These are phyloP conservation scores for Entelexis paramagnoliae DNA, from an alignment of 1,139 yeast species.

Conservation along the genomic window DNA sequence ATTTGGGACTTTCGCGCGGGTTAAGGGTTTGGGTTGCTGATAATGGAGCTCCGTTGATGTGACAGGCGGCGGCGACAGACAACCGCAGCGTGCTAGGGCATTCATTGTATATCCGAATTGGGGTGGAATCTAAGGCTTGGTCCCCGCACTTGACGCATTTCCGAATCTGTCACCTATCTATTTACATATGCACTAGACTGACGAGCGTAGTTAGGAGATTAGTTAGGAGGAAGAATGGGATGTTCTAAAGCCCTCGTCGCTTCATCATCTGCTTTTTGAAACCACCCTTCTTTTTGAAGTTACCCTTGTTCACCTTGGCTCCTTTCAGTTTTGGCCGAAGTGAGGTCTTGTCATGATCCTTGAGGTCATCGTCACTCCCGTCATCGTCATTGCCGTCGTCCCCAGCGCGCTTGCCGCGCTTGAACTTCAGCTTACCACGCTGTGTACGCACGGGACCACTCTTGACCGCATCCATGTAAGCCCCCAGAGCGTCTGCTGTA, in stretches of 20 bases:
- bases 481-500: constrained; percentile 65
- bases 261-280: constrained; percentile 18
- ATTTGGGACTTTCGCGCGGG: not conserved
- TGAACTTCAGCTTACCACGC: constrained; percentile 78
- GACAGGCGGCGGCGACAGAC: too few species aligned
- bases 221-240: too few species aligned
- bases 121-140: too few species aligned
- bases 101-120: too few species aligned
- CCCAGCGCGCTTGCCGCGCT: constrained; percentile 47
- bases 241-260: constrained; percentile 9
- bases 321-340: constrained; percentile 12
- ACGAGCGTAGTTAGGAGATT: too few species aligned
- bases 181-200: too few species aligned
- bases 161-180: too few species aligned
- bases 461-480: constrained; percentile 85
- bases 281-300: not conserved
- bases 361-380: constrained; percentile 3
- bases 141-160: too few species aligned
- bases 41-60: not conserved
- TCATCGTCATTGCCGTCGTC: constrained; percentile 42
- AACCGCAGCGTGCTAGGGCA: too few species aligned
- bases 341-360: constrained; percentile 5
- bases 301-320: constrained; percentile 13
- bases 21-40: not conserved
- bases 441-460: constrained; percentile 92